phyloP scores from a whole-genome alignment of 176 grass and related monocot genomes.

The Rhynchospora pubera region DNA sequence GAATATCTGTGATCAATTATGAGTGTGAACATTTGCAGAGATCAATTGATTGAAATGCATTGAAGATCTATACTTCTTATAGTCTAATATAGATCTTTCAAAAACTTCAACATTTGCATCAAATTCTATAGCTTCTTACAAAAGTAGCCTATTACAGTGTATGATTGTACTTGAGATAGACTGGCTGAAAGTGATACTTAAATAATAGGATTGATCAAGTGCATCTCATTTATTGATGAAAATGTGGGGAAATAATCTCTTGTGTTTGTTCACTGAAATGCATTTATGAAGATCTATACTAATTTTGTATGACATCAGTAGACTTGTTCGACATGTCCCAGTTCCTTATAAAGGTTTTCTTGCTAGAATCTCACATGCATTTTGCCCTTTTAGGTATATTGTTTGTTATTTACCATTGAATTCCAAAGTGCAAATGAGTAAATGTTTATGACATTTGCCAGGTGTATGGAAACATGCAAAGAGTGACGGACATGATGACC shows the following conservation, averaged over 20 bases:
- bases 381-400: not conserved
- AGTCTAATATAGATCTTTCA: not conserved
- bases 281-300: not conserved
- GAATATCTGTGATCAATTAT: not conserved
- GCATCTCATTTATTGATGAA: not conserved
- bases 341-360: not conserved
- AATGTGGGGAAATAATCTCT: not conserved
- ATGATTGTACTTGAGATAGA: not conserved
- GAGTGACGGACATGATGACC: conserved; percentile 92
- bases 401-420: not conserved
- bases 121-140: not conserved
- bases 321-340: not conserved
- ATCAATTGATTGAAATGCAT: not conserved
- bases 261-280: too few relatives aligned
- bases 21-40: not conserved
- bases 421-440: not conserved
- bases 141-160: not conserved
- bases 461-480: conserved; percentile 88
- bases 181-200: not conserved
- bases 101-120: not conserved
- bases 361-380: not conserved
- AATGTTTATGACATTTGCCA: conserved; percentile 9
- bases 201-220: not conserved
- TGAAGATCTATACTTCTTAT: not conserved
- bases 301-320: not conserved